A percentile compares a stretch with the other conserved stretches of the same genome.
phyloP scores from a whole-genome alignment of 495 filamentous ascomycete species.

The Penicillium pulvis region DNA sequence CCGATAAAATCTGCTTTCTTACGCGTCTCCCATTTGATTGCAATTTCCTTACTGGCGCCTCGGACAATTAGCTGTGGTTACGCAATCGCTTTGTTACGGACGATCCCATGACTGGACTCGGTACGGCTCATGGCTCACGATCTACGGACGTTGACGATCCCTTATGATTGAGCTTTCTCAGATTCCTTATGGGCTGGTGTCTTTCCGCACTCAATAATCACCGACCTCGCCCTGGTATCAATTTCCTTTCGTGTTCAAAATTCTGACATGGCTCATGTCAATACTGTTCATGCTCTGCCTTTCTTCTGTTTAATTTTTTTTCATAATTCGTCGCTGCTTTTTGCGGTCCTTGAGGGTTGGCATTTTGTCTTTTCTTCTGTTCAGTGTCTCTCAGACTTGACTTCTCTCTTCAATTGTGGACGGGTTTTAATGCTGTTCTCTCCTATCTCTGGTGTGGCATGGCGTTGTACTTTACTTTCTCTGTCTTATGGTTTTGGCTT shows the following conservation, averaged over 20 bases:
- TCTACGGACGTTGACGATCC: constrained; percentile 21
- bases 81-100: constrained; percentile 28
- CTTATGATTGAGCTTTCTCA: constrained; percentile 24
- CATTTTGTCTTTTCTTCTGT: constrained; percentile 13
- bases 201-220: constrained; percentile 13
- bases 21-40: constrained; percentile 10
- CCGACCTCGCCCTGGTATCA: constrained; percentile 10
- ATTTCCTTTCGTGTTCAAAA: constrained; percentile 30
- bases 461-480: constrained; percentile 26
- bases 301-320: constrained; percentile 30
- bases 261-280: constrained; percentile 32
- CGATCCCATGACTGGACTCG: constrained; percentile 30
- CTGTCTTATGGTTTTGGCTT: constrained; percentile 24
- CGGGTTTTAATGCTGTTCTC: constrained; percentile 21
- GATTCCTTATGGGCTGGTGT: constrained; percentile 20
- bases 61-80: constrained; percentile 20
- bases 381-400: constrained; percentile 6
- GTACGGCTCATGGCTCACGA: constrained; percentile 29
- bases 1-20: constrained; percentile 8
- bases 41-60: constrained; percentile 19
- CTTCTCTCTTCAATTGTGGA: constrained; percentile 16
- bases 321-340: constrained; percentile 16
- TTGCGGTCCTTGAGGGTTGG: constrained; percentile 11
- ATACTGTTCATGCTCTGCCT: constrained; percentile 26
- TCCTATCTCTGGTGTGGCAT: constrained; percentile 24